Conservation (phyloP, 768 basidiomycete genomes). For the Mrakia blollopis region DNA sequence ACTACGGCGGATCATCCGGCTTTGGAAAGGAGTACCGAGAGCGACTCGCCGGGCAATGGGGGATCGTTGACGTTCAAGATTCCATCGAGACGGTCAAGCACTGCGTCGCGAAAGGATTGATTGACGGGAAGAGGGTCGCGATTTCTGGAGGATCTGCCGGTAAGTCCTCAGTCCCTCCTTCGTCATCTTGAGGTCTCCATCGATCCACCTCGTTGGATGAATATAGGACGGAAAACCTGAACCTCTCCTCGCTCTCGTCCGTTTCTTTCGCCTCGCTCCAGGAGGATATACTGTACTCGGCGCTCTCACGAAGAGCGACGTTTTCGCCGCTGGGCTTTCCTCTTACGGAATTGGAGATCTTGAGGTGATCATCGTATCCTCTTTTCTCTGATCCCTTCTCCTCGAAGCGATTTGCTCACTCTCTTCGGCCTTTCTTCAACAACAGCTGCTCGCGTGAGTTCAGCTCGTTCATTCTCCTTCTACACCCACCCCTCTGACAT, state of each 20-base stretch:
- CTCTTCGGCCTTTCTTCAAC: background rate
- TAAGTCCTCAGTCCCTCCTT: too few species aligned
- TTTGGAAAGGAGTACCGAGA: constrained; percentile 65
- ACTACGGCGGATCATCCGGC: constrained; percentile 66
- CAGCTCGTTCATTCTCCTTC: background rate
- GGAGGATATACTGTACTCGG: constrained; percentile 68
- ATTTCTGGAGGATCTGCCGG: constrained; percentile 66
- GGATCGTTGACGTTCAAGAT: constrained; percentile 66
- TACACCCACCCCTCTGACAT: background rate
- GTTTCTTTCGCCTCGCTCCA: background rate
- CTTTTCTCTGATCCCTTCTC: background rate
- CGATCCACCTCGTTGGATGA: background rate
- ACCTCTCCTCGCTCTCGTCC: background rate
- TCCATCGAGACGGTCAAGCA: constrained; percentile 55
- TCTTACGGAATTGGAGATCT: constrained; percentile 69
- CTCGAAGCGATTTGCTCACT: background rate
- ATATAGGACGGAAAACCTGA: background rate
- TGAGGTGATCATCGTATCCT: constrained; percentile 19
- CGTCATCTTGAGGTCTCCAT: background rate
- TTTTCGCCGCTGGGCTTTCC: constrained; percentile 62
- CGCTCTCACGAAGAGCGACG: constrained; percentile 47
- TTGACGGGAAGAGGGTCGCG: constrained; percentile 60
- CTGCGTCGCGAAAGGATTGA: constrained; percentile 53
- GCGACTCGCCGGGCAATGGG: constrained; percentile 64
- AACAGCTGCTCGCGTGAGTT: background rate